Evolutionary conservation across 805 yeast genomes (phyloP), one percentile per base, ranked within the genome.

Genomic region (Wickerhamiella domercqiae): DNA sequence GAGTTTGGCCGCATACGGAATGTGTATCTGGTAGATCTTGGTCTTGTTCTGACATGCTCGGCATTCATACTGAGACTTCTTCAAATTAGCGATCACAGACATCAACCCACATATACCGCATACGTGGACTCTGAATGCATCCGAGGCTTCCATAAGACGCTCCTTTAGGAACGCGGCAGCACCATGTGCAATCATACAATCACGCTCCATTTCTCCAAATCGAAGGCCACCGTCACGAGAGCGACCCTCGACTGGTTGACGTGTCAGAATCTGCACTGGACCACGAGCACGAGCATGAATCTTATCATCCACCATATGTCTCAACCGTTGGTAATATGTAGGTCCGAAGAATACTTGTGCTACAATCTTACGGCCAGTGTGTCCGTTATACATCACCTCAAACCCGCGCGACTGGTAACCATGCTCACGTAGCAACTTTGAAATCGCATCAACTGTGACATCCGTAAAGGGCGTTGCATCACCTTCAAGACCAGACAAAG

Each of bases 111-210:
- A 90, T 53, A 87, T 75, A 55, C 97, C 98, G 67, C 99, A 90
- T 21, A 90, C 78, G 57, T 90, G 97, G 31, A 90, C 97, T 62
- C 97, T 73, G 69, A 90, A 90, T 2, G 97, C 96, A 66, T 90
- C 99, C 0, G 97, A 87, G 9, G 96, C 95, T 62, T 90, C 97
- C 96, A 90, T 87, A 59, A 90, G 68, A 60, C 99, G 73, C 65
- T 90, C 99, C 62, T 87, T 84, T 66, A 90, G 71, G 68, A 90
- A 87, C 5, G 96, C 93, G 3, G 98, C 96, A 11, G 96, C 97
- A 60, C 99, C 99, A 58, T 90, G 97, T 2, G 99, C 98, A 68
- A 90, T 90, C 96, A 90, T 87, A 78, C 99, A 90, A 70, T 90
- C 99, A 68, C 99, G 82, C 65, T 90, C 99, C 99, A 90, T 90